Evolutionary conservation across 179 eudicot species (phyloP).

Genomic region (Beta macrorhiza): DNA sequence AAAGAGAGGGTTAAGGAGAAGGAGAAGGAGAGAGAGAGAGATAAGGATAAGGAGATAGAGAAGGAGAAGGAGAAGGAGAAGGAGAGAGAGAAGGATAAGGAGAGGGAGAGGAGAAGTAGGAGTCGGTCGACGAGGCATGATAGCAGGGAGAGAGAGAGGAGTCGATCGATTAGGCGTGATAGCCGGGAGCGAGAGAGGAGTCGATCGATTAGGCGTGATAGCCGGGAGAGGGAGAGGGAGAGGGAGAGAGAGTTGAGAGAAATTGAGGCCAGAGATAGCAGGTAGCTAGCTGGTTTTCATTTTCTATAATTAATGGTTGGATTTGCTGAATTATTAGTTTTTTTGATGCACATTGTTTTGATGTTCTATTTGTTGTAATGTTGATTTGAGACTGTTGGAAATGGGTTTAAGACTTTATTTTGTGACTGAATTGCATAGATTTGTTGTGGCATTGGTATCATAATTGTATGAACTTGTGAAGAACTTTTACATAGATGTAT

Average conservation of each 20-base stretch:
- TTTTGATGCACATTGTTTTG: slow-evolving; percentile 4
- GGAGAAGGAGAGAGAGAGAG: slow-evolving; percentile 18
- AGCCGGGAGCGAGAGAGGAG: slow-evolving; percentile 21
- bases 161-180: neutral
- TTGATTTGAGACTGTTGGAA: neutral
- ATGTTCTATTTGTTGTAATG: neutral
- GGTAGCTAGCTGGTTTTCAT: slow-evolving; percentile 16
- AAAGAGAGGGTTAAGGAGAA: neutral
- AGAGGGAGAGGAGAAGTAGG: slow-evolving; percentile 24
- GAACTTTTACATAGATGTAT: neutral
- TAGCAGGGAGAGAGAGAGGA: neutral
- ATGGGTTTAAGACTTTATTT: neutral
- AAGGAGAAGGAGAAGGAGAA: slow-evolving; percentile 14
- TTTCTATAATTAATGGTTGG: neutral
- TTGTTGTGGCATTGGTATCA: neutral
- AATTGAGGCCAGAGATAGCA: slow-evolving; percentile 38
- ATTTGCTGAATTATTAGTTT: neutral
- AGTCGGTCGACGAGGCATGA: neutral
- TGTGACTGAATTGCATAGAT: neutral
- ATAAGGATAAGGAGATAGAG: slow-evolving; percentile 7
- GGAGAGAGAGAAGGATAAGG: slow-evolving; percentile 22
- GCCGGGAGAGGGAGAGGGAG: slow-evolving; percentile 18
- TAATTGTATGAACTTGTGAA: neutral
- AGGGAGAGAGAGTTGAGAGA: slow-evolving; percentile 35
- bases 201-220: slow-evolving; percentile 25